These are phyloP conservation scores for Leucaena leucocephala DNA, from an alignment of 306 rosid genomes.

Conservation along the genomic window DNA sequence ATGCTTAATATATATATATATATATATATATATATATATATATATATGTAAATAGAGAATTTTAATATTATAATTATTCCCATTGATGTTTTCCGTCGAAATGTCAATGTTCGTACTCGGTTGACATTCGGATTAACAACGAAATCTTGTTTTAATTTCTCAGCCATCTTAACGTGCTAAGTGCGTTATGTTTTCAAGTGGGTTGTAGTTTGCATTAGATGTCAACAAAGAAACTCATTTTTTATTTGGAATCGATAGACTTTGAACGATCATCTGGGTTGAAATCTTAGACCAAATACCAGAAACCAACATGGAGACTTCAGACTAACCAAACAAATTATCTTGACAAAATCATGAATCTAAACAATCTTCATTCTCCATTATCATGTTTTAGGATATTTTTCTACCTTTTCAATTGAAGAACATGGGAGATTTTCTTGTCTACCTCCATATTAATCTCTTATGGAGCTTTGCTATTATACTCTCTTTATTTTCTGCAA, in stretches of 20 bases:
- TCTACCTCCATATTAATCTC: constrained; percentile 7
- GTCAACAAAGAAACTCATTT: neutral
- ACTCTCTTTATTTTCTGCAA: constrained; percentile 20
- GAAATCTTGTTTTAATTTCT: neutral
- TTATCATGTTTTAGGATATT: neutral
- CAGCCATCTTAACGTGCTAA: neutral
- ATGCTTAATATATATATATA: no score
- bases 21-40: no score
- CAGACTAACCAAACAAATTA: neutral
- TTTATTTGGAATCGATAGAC: no score
- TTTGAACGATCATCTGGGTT: neutral
- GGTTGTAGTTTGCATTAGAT: neutral
- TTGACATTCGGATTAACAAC: neutral
- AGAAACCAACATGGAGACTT: neutral
- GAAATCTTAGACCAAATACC: neutral
- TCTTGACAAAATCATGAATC: constrained; percentile 24
- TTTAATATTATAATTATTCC: no score
- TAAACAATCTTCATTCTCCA: constrained; percentile 8
- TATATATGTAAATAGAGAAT: no score
- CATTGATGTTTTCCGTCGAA: neutral
- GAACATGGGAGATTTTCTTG: constrained; percentile 38
- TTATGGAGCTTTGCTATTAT: constrained; percentile 7
- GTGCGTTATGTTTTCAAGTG: no score
- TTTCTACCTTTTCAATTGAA: neutral
- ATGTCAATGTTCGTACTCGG: neutral